Base-by-base conservation (phyloP, 257 asterid species). In the Solanum medicagineum region DNA sequence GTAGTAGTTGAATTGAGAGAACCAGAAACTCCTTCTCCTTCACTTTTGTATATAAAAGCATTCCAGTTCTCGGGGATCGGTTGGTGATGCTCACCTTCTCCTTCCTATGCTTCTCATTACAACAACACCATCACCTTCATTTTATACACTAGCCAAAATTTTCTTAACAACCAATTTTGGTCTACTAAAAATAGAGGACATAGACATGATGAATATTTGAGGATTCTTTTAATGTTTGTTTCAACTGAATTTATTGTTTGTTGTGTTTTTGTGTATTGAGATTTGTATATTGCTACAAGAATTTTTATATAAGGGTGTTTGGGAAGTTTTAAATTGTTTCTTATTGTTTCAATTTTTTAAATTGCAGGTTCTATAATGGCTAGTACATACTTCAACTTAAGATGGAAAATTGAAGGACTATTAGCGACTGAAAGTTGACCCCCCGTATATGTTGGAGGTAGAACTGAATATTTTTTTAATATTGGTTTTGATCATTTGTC, bases 41-140 rank as follows among this genome's bases (percentile, higher is more conserved):
- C 94, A 0, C 95, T 80, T 40, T 89, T 86, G 89, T 96, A 96
- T 10, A 88, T 94, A n/a, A 96, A 96, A 2, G 94, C 92, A 51
- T 93, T 96, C 98, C 98, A 96, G 5, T 97, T 66, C 83, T 90
- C 89, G 0, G 97, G 98, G 87, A 96, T 92, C 82, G 74, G 79
- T 86, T 95, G 98, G 80, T 96, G 95, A 70, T 89, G 80, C 36
- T 95, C 89, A 20, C 80, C 79, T 6, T 36, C 6, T 94, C 99
- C 98, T 90, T 75, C 99, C 99, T 88, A 96, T 96, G 89, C 95
- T 94, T 89, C 98, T 93, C 75, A 96, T 92, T 1, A 92, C 97
- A 75, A 91, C 87, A 12, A 97, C 98, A 62, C 99, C 99, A 45
- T 85, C 88, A 24, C 98, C 98, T 87, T 95, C 98, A 13, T 92